Base-by-base conservation (phyloP, 306 rosid species). In the Cucumis melo region DNA sequence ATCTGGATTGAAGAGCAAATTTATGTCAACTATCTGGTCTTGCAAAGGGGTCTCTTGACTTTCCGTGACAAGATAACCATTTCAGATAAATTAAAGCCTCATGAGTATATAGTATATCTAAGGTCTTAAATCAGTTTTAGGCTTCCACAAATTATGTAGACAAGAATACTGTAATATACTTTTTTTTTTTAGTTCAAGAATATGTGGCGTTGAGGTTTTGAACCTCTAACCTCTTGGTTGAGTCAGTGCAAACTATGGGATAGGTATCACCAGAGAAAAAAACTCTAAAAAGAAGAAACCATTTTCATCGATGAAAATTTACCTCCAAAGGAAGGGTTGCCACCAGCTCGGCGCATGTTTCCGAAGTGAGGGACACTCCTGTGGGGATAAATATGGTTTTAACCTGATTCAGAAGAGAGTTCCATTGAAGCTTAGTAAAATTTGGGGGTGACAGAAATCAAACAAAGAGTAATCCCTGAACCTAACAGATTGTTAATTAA, bases 241-340 rank as follows among this genome's bases (percentile, higher is more conserved):
- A 46, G 36, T 32, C 36, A 32, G 53, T 46, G 53, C 13, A 46
- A 46, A 3, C 53, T 46, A 7, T 13, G 53, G 12, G 53, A 46
- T 46, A 12, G 54, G 15, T 38, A 19, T 51, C 19, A 54, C 21
- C 62, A 34, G 15, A 74, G 32, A 29, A 20, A 74, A 5, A 55
- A 54, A 2, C 64, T 0, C 3, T 5, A 15, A 5, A 50, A 11
- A 11, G 4, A 19, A 39, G 21, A 15, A 24, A 16, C 8, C 24
- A 34, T 39, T 34, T 59, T 6, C 11, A 41, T 8, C 66, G 10
- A 58, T 36, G 24, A 2, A 41, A 58, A 41, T n/a, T 58, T 89
- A 92, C 97, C 97, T 92, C 97, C 84, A 90, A 82, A 74, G 97
- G 96, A 87, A 94, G 99, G 81, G 90, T 94, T 79, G 93, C 96